Evolutionary conservation across 345 rosid species (phyloP).

Genomic region (Reutealis trisperma): DNA sequence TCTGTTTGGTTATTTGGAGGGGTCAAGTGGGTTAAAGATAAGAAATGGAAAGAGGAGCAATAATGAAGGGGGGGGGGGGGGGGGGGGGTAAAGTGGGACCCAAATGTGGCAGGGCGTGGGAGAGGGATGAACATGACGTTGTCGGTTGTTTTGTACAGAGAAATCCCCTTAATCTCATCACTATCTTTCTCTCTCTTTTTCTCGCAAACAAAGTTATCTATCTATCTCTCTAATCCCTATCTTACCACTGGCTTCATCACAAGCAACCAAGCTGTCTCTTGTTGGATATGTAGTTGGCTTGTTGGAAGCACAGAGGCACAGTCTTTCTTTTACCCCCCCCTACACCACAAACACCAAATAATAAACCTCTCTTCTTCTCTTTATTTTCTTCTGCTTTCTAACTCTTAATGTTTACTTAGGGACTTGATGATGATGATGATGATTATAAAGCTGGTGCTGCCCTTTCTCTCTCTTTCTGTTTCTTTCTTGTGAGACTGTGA

Average conservation of each 20-base stretch:
- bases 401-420: background rate
- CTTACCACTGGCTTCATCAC: conserved; percentile 68
- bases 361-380: conserved; percentile 7
- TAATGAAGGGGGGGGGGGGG: conserved; percentile 62
- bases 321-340: background rate
- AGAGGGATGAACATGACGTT: conserved; percentile 94
- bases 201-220: conserved; percentile 25
- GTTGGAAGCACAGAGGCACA: conserved; percentile 83
- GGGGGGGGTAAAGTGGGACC: conserved; percentile 54
- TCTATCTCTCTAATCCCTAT: conserved; percentile 20
- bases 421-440: background rate
- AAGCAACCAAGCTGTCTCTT: conserved; percentile 97
- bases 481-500: conserved; percentile 7
- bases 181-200: conserved; percentile 11
- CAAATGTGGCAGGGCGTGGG: conserved; percentile 86
- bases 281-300: conserved; percentile 59
- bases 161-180: conserved; percentile 15
- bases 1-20: conserved; percentile 38
- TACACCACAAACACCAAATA: background rate
- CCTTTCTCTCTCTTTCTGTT: no score
- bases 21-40: conserved; percentile 32
- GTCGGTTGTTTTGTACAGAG: conserved; percentile 73
- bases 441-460: conserved; percentile 5
- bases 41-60: conserved; percentile 39
- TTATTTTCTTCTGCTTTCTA: background rate